Evolutionary conservation across 2,329 filamentous ascomycete genomes (phyloP), one percentile per base, ranked within the genome.

Genomic region (Akanthomyces dipterigenus): DNA sequence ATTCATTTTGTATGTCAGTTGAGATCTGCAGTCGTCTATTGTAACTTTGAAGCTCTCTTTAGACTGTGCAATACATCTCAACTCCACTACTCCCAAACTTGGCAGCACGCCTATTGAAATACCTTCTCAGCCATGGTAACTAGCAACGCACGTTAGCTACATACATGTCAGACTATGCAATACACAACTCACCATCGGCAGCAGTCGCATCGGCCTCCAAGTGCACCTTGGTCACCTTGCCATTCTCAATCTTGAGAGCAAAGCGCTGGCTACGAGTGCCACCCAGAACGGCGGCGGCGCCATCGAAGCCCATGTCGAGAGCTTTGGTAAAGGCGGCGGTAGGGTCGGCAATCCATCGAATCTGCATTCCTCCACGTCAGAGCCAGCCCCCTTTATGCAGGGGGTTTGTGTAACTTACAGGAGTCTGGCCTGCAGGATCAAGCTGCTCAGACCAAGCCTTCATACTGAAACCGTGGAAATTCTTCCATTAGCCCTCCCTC

Each of bases 151-250:
- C 9, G 22, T 57, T 40, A 57, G 55, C 45, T 40, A 28, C 24
- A 28, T 3, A 12, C 9, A n/a, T 12, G 1, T 11, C 28, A 40
- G 18, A 20, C 8, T 18, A 7, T 42, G 14, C 5, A 16, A 31
- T 36, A 28, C 16, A 3, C 31, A 24, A 22, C 81, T 75, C 78
- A 92, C 90, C 88, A 66, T 88, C 81, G 54, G 92, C 83, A 38
- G 91, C 91, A 43, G 90, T 95, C 77, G 90, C 93, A 75, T 97
- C 93, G 12, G 91, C 88, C 81, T 97, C 93, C 57, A 96, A 85
- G 69, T 91, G 86, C 22, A 88, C 83, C 69, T 88, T 84, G 76
- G 88, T 88, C 68, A 97, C 89, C 77, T 91, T 91, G 67, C 93
- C 93, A 68, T 96, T 79, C 77, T 96, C 87, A 57, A 96, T 79